Conservation (phyloP, 106 monocot species). For the Acanthochlamys bracteata region DNA sequence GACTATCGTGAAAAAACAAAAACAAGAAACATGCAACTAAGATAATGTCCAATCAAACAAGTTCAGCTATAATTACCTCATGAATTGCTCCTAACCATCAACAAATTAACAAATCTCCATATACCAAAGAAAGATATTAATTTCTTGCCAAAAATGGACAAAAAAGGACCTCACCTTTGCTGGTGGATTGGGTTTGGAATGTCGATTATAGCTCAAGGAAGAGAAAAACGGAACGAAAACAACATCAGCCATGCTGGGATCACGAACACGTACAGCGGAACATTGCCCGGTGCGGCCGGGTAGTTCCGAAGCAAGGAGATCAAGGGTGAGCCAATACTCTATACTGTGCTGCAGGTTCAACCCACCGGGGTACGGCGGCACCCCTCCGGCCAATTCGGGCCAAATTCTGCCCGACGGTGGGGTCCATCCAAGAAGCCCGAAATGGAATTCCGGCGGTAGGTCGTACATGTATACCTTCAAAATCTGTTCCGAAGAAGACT, state of each 20-base stretch:
- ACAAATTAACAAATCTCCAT: too few relatives aligned
- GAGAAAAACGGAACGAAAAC: constrained; percentile 81
- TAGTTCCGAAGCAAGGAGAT: constrained; percentile 46
- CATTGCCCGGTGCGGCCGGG: constrained; percentile 19
- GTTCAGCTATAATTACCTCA: too few relatives aligned
- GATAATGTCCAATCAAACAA: not conserved
- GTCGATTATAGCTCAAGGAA: constrained; percentile 68
- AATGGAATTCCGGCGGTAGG: constrained; percentile 65
- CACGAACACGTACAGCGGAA: constrained; percentile 42
- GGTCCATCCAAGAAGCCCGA: constrained; percentile 57
- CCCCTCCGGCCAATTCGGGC: constrained; percentile 35
- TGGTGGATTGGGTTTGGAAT: constrained; percentile 32
- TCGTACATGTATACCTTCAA: constrained; percentile 82
- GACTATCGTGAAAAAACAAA: not conserved
- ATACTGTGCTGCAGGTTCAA: constrained; percentile 75
- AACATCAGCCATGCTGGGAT: constrained; percentile 56
- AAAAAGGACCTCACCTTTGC: constrained; percentile 23
- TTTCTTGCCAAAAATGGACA: too few relatives aligned
- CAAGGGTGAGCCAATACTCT: constrained; percentile 82
- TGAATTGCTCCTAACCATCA: too few relatives aligned
- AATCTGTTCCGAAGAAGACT: constrained; percentile 26
- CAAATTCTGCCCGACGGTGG: constrained; percentile 22
- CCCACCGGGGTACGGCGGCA: constrained; percentile 63
- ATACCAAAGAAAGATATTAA: too few relatives aligned
- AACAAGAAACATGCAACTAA: not conserved